phyloP scores from a whole-genome alignment of 768 basidiomycete species.

The Pisolithus tinctorius region DNA sequence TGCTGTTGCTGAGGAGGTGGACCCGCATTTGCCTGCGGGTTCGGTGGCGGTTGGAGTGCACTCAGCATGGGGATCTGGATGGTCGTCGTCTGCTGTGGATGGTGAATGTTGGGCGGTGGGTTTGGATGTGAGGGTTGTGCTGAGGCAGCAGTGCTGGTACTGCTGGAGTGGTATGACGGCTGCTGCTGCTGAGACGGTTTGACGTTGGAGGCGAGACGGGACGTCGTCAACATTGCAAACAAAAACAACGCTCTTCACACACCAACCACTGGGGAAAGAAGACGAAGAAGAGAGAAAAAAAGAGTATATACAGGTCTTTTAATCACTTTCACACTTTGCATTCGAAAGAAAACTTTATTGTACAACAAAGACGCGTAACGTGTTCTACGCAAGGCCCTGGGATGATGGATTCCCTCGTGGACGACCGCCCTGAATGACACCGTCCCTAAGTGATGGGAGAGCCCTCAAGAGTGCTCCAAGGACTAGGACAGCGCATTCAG shows the following conservation, averaged over 20 bases:
- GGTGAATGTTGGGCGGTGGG: constrained; percentile 28
- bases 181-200: constrained; percentile 19
- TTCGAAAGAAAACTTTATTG: background rate
- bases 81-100: constrained; percentile 25
- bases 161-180: constrained; percentile 7
- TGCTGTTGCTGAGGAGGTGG: constrained; percentile 57
- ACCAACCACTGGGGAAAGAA: too few species aligned
- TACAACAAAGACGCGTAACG: background rate
- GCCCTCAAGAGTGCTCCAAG: too few species aligned
- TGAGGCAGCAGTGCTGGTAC: constrained; percentile 8
- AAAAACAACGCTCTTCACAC: constrained; percentile 18
- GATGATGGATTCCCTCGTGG: background rate
- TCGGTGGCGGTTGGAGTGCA: constrained; percentile 48
- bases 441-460: background rate
- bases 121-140: constrained; percentile 5
- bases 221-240: constrained; percentile 26
- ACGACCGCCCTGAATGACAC: background rate
- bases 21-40: constrained; percentile 30
- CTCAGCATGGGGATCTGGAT: constrained; percentile 68
- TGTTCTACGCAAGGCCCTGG: background rate
- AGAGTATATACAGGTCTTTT: too few species aligned
- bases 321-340: background rate
- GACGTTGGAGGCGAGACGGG: constrained; percentile 28
- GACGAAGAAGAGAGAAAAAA: too few species aligned
- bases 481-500: background rate